Conservation (phyloP, 2,329 filamentous ascomycete genomes). For the Diaporthe sp. region DNA sequence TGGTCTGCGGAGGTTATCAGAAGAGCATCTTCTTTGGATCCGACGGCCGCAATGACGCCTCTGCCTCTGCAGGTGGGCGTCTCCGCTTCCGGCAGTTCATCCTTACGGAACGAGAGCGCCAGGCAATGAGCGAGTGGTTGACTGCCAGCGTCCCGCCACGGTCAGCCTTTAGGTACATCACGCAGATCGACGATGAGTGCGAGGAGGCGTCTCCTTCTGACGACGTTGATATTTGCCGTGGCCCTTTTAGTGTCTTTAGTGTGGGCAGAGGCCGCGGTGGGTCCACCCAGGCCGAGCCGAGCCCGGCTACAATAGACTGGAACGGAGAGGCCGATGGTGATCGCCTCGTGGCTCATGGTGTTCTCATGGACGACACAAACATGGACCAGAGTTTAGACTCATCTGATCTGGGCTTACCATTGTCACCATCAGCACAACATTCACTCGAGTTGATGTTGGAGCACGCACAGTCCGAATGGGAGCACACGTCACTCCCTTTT, state of each 20-base stretch:
- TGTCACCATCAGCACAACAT: background rate
- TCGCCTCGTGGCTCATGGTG: background rate
- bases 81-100: conserved; percentile 52
- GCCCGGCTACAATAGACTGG: background rate
- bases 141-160: conserved; percentile 46
- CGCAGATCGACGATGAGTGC: conserved; percentile 20
- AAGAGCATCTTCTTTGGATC: conserved; percentile 53
- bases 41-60: conserved; percentile 35
- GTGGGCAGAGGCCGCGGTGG: background rate
- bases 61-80: background rate
- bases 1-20: conserved; percentile 46
- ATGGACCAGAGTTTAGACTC: background rate
- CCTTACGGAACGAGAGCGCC: conserved; percentile 51
- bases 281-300: background rate
- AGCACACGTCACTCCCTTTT: background rate
- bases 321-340: background rate
- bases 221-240: background rate
- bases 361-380: background rate
- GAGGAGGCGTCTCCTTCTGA: background rate
- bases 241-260: conserved; percentile 2
- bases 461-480: background rate
- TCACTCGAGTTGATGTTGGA: background rate
- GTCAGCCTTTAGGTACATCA: conserved; percentile 39
- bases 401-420: background rate
- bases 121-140: conserved; percentile 51